Conservation (phyloP, 106 monocot genomes). For the Apostasia shenzhenica region DNA sequence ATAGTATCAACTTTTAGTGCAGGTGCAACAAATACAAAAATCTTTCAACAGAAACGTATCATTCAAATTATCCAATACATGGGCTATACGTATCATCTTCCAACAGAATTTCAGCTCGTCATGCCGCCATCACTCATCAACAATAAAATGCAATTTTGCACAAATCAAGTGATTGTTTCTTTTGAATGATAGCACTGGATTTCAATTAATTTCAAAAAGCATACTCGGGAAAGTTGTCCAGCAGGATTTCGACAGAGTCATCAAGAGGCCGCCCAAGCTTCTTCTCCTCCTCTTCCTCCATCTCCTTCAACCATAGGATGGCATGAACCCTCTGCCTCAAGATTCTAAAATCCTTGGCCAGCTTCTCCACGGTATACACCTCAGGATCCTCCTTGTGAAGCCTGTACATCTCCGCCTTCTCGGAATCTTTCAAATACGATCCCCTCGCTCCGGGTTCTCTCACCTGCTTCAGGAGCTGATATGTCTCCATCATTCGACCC, state of each 20-base stretch:
- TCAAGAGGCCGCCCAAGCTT: conserved; percentile 65
- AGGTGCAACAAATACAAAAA: no score
- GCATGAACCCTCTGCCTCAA: conserved; percentile 95
- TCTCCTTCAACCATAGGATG: conserved; percentile 89
- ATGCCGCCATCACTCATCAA: not conserved
- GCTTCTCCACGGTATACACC: conserved; percentile 61
- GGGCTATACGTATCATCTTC: not conserved
- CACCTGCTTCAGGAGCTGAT: conserved; percentile 76
- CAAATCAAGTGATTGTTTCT: no score
- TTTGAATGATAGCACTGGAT: not conserved
- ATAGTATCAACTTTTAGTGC: no score
- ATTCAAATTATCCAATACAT: not conserved
- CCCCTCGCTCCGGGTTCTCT: conserved; percentile 82
- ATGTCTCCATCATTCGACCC: conserved; percentile 57
- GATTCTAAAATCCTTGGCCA: conserved; percentile 79
- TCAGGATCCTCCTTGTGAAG: conserved; percentile 76
- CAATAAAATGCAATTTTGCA: no score
- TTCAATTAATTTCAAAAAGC: conserved; percentile 3
- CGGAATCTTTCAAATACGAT: conserved; percentile 75
- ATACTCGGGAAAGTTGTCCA: conserved; percentile 90
- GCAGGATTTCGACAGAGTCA: conserved; percentile 77
- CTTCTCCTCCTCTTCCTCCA: conserved; percentile 96
- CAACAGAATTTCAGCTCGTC: not conserved
- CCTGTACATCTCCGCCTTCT: conserved; percentile 95
- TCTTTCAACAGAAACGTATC: no score